Conservation (phyloP, 441 rosid species). For the Corymbia citriodora region DNA sequence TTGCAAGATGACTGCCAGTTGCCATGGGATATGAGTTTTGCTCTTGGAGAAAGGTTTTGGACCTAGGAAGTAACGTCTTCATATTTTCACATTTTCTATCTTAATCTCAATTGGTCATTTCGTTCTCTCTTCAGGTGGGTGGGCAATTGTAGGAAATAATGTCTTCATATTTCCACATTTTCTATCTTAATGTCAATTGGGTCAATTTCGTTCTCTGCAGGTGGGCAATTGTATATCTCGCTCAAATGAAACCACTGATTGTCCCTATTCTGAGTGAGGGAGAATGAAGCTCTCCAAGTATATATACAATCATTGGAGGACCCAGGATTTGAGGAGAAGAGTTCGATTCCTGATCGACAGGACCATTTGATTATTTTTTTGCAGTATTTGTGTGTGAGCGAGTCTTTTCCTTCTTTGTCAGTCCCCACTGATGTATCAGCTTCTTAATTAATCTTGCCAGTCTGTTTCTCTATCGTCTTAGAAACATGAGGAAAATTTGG, state of each 20-base stretch:
- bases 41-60: not conserved
- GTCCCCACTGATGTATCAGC: not conserved
- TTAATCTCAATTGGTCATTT: not conserved
- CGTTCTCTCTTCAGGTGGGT: constrained; percentile 63
- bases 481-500: not conserved
- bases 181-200: not conserved
- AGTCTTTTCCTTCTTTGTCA: not conserved
- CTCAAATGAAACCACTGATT: constrained; percentile 91
- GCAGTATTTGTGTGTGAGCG: not conserved
- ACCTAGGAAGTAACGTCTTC: not conserved
- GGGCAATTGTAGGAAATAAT: constrained; percentile 58
- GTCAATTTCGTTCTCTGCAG: constrained; percentile 17
- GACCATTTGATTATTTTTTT: constrained; percentile 12
- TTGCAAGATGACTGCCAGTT: not conserved
- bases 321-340: not conserved
- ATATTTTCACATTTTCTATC: not conserved
- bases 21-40: not conserved
- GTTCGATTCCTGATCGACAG: not conserved
- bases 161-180: not conserved
- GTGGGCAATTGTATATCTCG: constrained; percentile 97
- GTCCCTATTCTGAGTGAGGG: constrained; percentile 79
- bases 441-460: not conserved
- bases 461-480: not conserved
- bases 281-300: constrained; percentile 36
- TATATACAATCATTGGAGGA: not conserved